Evolutionary conservation across 495 filamentous ascomycete species (phyloP), one percentile per base, ranked within the genome.

Genomic region (Bathelium albidoporum): DNA sequence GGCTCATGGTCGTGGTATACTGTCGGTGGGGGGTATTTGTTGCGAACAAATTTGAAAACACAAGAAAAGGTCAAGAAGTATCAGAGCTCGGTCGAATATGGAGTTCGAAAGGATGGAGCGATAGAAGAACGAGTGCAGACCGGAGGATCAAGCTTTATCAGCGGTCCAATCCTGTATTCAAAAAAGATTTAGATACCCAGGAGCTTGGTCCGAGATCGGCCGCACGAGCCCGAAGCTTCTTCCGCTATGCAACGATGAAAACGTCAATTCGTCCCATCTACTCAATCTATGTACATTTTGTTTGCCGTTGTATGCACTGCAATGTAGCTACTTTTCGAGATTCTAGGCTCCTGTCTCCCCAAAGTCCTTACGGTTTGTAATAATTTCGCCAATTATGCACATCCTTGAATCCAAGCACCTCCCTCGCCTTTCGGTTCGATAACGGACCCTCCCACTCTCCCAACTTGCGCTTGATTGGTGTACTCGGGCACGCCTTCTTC

Each of bases 351-450:
- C 44, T 49, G 14, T 16, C 22, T 16, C n/a, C 12, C 14, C 14
- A 16, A 29, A 18, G 5, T 9, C 12, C 20, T 60, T 58, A 62
- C 3, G 64, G 67, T 58, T 71, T 65, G 44, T 74, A 75, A 63
- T 75, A 75, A 43, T 72, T 64, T 59, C 76, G 74, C 82, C 82
- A 85, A 64, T 80, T 71, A 74, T 84, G 81, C 55, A 78, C 72
- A 61, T 86, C 82, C 59, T 74, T 71, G 64, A 83, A 86, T 0
- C 83, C 82, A 32, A 87, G 65, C 67, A 86, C 66, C 62, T 84
- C 79, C 66, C 75, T 76, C 34, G 82, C 79, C 73, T 87, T 87
- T 65, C 73, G 62, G 71, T 86, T 86, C 58, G 75, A 79, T 52
- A 85, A 70, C 36, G 83, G 84, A 16, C 79, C 82, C 72, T 86